Evolutionary conservation across 2,329 filamentous ascomycete genomes (phyloP).

Genomic region (Exserohilum turcica): DNA sequence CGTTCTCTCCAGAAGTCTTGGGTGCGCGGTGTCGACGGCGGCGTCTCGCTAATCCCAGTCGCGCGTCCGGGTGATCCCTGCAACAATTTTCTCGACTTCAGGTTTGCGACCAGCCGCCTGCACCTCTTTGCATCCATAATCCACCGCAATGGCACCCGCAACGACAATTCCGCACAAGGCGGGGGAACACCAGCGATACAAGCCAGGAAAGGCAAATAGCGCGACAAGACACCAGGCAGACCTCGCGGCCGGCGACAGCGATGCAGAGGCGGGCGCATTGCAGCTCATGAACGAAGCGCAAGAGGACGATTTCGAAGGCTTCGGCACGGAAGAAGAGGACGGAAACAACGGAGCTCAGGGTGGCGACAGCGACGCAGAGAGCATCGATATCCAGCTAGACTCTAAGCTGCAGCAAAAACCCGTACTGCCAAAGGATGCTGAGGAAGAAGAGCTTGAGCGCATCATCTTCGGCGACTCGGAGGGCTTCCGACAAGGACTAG

Average conservation of each 20-base stretch:
- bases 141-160: constrained; percentile 37
- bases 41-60: constrained; percentile 23
- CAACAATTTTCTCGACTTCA: constrained; percentile 40
- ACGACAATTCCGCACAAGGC: constrained; percentile 29
- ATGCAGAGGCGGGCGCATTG: constrained; percentile 31
- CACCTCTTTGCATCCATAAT: constrained; percentile 19
- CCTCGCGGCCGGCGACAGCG: constrained; percentile 28
- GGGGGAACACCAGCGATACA: constrained; percentile 28
- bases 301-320: constrained; percentile 36
- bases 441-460: constrained; percentile 84
- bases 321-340: constrained; percentile 22
- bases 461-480: constrained; percentile 85
- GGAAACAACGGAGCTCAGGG: constrained; percentile 7
- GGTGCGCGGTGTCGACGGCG: constrained; percentile 16
- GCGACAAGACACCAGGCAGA: constrained; percentile 18
- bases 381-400: constrained; percentile 27
- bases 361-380: constrained; percentile 26
- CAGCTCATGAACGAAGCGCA: constrained; percentile 24
- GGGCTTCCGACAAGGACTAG: constrained; percentile 79
- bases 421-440: constrained; percentile 70
- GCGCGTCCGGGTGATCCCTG: constrained; percentile 31
- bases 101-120: constrained; percentile 28
- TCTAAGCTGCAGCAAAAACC: constrained; percentile 30
- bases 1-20: neutral
- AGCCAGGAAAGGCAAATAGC: constrained; percentile 20